These are phyloP conservation scores for Brassica rapa DNA, from an alignment of 345 rosid species.

Conservation along the genomic window DNA sequence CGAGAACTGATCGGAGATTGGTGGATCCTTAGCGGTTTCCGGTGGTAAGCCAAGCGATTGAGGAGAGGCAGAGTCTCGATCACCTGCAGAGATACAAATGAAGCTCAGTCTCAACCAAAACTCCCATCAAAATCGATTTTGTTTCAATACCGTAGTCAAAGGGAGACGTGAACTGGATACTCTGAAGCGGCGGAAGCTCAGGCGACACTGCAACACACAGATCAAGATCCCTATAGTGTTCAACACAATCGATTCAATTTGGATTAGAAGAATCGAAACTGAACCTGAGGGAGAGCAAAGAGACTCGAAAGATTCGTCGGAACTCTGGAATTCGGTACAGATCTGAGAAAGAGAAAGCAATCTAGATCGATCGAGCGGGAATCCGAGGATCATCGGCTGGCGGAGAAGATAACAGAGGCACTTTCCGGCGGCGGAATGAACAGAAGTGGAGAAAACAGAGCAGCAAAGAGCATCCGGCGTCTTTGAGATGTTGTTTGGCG, in stretches of 20 bases:
- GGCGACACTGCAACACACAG: conserved; percentile 40
- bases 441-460: conserved; percentile 49
- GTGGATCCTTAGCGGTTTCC: conserved; percentile 20
- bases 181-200: conserved; percentile 52
- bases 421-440: conserved; percentile 45
- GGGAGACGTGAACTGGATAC: conserved; percentile 42
- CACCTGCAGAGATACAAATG: conserved; percentile 36
- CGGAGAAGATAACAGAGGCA: conserved; percentile 76
- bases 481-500: conserved; percentile 60
- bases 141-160: conserved; percentile 31
- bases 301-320: conserved; percentile 42
- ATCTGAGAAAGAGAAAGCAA: conserved; percentile 54
- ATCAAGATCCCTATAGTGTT: conserved; percentile 9
- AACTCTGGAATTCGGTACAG: conserved; percentile 39
- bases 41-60: conserved; percentile 30
- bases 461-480: conserved; percentile 57
- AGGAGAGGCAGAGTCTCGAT: conserved; percentile 21
- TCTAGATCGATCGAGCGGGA: conserved; percentile 67
- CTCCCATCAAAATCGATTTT: not conserved
- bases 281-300: conserved; percentile 53
- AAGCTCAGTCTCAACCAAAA: conserved; percentile 27
- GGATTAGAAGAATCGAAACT: not conserved
- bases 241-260: not conserved
- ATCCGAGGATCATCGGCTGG: conserved; percentile 69
- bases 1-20: conserved; percentile 26